phyloP scores from a whole-genome alignment of 352 stramenopile genomes.

The Globisporangium nodosum region DNA sequence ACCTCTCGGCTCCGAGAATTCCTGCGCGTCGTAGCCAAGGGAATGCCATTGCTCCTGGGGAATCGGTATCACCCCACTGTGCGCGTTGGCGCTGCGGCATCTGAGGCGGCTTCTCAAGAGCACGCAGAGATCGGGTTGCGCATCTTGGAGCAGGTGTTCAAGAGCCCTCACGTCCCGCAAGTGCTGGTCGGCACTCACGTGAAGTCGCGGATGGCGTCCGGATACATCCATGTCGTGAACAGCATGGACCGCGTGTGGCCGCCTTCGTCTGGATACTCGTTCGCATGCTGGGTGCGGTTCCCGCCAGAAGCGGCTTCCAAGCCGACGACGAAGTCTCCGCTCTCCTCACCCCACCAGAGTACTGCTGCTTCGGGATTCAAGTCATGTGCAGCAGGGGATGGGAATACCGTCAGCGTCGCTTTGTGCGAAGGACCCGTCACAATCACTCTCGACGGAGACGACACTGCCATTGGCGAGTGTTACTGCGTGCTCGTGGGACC shows the following conservation, averaged over 20 bases:
- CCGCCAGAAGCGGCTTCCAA: constrained; percentile 8
- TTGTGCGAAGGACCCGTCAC: constrained; percentile 55
- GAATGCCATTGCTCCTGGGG: constrained; percentile 40
- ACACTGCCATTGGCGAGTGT: constrained; percentile 21
- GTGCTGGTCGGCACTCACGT: constrained; percentile 50
- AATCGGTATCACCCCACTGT: constrained; percentile 15
- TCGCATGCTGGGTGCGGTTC: constrained; percentile 71
- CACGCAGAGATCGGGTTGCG: constrained; percentile 36
- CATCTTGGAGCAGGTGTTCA: constrained; percentile 38
- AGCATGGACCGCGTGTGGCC: constrained; percentile 57
- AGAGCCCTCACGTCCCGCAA: constrained; percentile 40
- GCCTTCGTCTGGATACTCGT: constrained; percentile 65
- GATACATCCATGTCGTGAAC: constrained; percentile 66
- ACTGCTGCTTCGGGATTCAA: not conserved
- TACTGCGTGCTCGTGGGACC: constrained; percentile 66
- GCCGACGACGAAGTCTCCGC: not conserved
- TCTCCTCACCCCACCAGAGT: not conserved
- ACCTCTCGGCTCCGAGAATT: constrained; percentile 49
- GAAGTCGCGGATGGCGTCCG: constrained; percentile 36
- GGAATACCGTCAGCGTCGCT: constrained; percentile 25
- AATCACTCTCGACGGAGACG: constrained; percentile 33
- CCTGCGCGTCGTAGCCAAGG: constrained; percentile 41
- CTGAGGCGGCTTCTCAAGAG: not conserved
- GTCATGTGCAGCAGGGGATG: not conserved
- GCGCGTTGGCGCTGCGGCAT: not conserved